phyloP scores from a whole-genome alignment of 2,329 filamentous ascomycete genomes.

The Lecanicillium sp. region DNA sequence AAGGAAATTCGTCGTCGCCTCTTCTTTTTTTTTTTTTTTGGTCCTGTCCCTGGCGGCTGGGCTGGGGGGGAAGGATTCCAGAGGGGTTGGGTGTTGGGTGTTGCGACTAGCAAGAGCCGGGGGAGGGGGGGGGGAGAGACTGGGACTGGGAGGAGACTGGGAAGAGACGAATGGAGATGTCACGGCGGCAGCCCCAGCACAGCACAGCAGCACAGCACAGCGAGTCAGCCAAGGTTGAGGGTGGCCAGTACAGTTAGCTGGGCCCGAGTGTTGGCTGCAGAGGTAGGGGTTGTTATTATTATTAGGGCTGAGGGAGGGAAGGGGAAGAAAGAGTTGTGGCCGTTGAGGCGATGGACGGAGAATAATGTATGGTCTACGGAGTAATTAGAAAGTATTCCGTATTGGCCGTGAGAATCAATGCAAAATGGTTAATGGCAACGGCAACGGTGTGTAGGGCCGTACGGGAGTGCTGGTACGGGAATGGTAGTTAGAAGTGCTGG shows the following conservation, averaged over 20 bases:
- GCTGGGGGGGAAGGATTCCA: constrained; percentile 12
- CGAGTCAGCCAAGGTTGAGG: no score
- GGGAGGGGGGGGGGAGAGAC: not conserved
- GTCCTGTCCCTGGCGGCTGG: not conserved
- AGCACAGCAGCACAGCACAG: no score
- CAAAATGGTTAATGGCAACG: no score
- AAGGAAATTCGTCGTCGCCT: constrained; percentile 5
- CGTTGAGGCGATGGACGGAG: no score
- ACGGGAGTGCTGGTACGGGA: no score
- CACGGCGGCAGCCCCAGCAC: not conserved
- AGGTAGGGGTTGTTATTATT: not conserved
- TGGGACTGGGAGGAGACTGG: not conserved
- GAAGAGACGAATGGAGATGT: constrained; percentile 4
- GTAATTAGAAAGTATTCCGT: no score
- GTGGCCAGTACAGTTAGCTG: not conserved
- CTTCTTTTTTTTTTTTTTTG: constrained; percentile 12
- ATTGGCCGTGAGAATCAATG: no score
- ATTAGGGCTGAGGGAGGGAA: not conserved
- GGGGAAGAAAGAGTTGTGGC: not conserved
- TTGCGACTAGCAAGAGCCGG: constrained; percentile 10
- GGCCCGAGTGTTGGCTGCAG: no score
- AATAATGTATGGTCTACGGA: no score
- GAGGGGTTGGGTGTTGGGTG: constrained; percentile 9
- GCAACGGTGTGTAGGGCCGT: no score
- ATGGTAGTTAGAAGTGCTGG: no score